Base-by-base conservation (phyloP, 2,329 filamentous ascomycete species). In the Colletotrichum magnum region DNA sequence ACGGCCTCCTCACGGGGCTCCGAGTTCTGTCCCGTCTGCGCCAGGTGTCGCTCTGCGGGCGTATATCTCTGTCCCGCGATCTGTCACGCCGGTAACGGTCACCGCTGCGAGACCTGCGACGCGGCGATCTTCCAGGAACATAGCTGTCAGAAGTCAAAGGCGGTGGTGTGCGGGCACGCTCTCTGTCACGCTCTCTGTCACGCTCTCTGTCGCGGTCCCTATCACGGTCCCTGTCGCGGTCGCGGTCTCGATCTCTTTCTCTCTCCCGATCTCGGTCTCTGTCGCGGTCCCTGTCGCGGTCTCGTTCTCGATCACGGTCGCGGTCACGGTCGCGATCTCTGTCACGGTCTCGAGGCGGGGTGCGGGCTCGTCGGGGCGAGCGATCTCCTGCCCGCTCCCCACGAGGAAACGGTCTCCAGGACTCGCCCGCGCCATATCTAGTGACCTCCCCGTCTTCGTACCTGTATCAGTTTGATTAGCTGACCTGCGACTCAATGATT, bases 391-490 rank as follows among this genome's bases (percentile, higher is more conserved):
- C 64, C 53, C 65, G 50, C n/a, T 62, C 65, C 9, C 67, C 67
- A 62, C 84, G 79, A 58, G 88, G 88, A 68, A 86, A 89, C 12
- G 88, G 88, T 68, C 88, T 82, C 82, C 88, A 90, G 45, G 87
- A 89, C 78, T 90, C 88, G 68, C 88, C 88, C 13, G 88, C 88
- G 59, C 88, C 88, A 76, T 89, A 90, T 74, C 88, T 83, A 71
- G 88, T 86, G 62, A 90, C 88, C 79, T 90, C 88, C 52, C 88
- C 88, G 72, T 90, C 88, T 72, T 90, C 87, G 74, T 88, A 90
- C 76, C 87, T 89, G 48, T 47, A 52, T 6, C 3, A 26, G 9
- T 47, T n/a, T 43, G 12, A 59, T 72, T 48, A 66, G 51, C 9
- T 56, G n/a, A 21, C 13, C 12, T 36, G 28, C 32, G 7, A 13